Base-by-base conservation (phyloP, 192 early-diverging fungal species). In the Pilobolus umbonatus region DNA sequence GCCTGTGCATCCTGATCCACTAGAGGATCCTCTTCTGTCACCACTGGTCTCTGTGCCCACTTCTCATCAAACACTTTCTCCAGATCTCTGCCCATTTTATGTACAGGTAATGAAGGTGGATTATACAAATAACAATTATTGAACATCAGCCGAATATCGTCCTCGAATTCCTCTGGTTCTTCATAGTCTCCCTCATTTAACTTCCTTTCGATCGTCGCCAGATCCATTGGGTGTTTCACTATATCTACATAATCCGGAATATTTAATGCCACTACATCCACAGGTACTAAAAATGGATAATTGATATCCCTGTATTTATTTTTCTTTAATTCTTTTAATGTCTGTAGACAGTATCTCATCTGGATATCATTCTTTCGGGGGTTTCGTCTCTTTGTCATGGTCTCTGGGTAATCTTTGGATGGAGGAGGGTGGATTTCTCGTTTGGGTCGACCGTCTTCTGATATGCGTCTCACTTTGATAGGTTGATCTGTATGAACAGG, bases 201-300 rank as follows among this genome's bases (percentile, higher is more conserved):
- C 69, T 85, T 86, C 44, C 69, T 65, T 62, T 78, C 73, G 11
- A 96, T 85, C 0, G 93, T 96, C 24, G 79, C 75, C 35, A 96
- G 63, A 64, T 96, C 93, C 90, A 96, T 96, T 7, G 93, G 93
- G 53, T 87, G 59, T 55, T 89, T 93, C 72, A 96, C 80, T 34
- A 98, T 79, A 3, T 72, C 73, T 26, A 83, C 80, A 75, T 99
- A 99, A 54, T 85, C 82, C 14, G 94, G 95, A 42, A 98, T 91
- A 51, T 81, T 80, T 57, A 96, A 77, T 3, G 79, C 80, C 15
- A 90, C 80, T 19, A 79, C 84, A 61, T 98, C 94, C 30, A 99
- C 95, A 7, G 97, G 94, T 49, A 80, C 75, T 44, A 86, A 65
- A 55, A 93, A 93, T 15, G 86, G 87, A 26, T 81, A 86, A 29